A percentile compares a stretch with the other conserved stretches of the same genome.
These are phyloP conservation scores for Phytophthora chlamydospora DNA, from an alignment of 352 stramenopile genomes.

Conservation along the genomic window DNA sequence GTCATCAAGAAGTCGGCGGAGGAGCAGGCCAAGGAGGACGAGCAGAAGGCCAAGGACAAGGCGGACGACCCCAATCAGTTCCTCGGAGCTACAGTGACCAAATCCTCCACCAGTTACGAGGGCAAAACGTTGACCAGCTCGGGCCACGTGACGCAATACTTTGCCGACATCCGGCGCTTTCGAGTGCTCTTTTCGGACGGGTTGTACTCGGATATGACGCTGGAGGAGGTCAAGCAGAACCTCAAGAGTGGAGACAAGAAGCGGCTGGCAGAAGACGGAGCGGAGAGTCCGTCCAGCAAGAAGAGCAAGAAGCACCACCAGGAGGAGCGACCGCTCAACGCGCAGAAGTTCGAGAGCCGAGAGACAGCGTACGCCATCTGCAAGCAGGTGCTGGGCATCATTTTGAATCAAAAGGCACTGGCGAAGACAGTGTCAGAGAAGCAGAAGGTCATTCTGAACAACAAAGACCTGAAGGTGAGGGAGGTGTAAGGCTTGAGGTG, in stretches of 20 bases:
- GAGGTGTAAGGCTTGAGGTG: neutral
- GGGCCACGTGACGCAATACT: constrained; percentile 58
- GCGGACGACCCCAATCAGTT: constrained; percentile 50
- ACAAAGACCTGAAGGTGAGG: constrained; percentile 63
- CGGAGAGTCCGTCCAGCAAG: constrained; percentile 10
- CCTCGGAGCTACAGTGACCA: constrained; percentile 43
- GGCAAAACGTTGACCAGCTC: constrained; percentile 40
- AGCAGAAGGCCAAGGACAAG: constrained; percentile 2
- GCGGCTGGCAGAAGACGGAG: constrained; percentile 11
- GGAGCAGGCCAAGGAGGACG: constrained; percentile 6
- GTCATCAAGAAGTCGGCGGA: constrained; percentile 39
- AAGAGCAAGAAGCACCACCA: constrained; percentile 34
- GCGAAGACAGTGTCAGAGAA: constrained; percentile 56
- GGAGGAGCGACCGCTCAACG: constrained; percentile 41
- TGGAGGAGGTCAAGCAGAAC: constrained; percentile 41
- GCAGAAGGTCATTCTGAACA: constrained; percentile 59
- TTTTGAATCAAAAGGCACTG: constrained; percentile 59
- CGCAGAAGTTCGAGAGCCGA: constrained; percentile 54
- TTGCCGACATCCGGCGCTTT: constrained; percentile 46
- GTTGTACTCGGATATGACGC: constrained; percentile 50
- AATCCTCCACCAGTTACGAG: constrained; percentile 57
- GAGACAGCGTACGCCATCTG: constrained; percentile 54
- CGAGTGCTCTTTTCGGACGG: constrained; percentile 54
- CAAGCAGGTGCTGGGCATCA: constrained; percentile 53
- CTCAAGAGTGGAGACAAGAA: constrained; percentile 26